These are phyloP conservation scores for Rosa rugosa DNA, from an alignment of 306 rosid genomes.

Conservation along the genomic window DNA sequence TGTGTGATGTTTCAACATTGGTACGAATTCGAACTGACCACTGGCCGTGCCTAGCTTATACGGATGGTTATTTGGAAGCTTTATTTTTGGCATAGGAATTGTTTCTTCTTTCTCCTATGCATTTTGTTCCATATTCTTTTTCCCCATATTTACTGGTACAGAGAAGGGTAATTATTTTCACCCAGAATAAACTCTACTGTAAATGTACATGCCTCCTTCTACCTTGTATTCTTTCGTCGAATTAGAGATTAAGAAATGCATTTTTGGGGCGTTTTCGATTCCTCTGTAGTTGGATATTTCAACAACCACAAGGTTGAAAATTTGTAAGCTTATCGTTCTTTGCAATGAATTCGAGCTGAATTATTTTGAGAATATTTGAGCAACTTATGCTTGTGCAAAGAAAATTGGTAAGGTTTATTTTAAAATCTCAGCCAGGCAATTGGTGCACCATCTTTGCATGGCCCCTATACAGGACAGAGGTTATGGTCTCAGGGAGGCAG, in stretches of 20 bases:
- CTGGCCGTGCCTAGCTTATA: constrained; percentile 97
- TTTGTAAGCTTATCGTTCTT: not conserved
- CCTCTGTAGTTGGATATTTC: not conserved
- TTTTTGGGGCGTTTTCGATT: constrained; percentile 6
- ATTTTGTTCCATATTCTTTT: constrained; percentile 17
- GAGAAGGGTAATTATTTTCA: constrained; percentile 29
- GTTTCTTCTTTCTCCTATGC: constrained; percentile 1
- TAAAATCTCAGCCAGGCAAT: too few relatives aligned
- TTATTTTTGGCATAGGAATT: constrained; percentile 56
- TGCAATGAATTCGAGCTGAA: too few relatives aligned
- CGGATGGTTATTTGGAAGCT: constrained; percentile 96
- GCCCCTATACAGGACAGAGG: too few relatives aligned
- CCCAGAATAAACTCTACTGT: constrained; percentile 25
- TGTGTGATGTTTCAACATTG: constrained; percentile 75
- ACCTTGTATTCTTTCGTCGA: constrained; percentile 18
- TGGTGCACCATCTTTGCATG: too few relatives aligned
- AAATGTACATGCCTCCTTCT: constrained; percentile 17
- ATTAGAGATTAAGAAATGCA: not conserved
- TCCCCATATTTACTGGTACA: constrained; percentile 9
- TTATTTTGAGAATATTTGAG: too few relatives aligned
- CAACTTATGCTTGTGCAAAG: too few relatives aligned
- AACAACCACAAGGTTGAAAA: not conserved
- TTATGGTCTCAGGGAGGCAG: too few relatives aligned
- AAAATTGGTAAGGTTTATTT: too few relatives aligned
- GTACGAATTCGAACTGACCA: constrained; percentile 93